Conservation (phyloP, 1,284 basidiomycete species). For the Leccinum variabile region DNA sequence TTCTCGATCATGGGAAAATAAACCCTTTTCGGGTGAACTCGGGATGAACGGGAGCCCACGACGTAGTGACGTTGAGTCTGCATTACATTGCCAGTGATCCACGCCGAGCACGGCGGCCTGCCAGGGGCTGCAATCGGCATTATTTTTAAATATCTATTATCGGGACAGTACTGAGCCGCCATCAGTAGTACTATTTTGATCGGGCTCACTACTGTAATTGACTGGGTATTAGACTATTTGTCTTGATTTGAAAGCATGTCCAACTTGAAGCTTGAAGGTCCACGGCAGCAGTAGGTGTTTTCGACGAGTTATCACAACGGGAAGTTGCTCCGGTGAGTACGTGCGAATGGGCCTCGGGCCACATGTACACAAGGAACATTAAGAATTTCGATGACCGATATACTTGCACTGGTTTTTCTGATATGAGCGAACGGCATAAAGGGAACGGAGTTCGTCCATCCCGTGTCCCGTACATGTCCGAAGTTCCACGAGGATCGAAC, state of each 20-base stretch:
- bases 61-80: not conserved
- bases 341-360: not conserved
- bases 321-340: not conserved
- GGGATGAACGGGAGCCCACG: constrained; percentile 1
- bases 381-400: not conserved
- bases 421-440: not conserved
- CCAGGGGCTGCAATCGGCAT: not conserved
- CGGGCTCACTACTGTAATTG: not conserved
- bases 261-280: too few species aligned
- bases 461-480: not conserved
- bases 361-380: not conserved
- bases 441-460: not conserved
- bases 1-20: constrained; percentile 4
- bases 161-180: not conserved
- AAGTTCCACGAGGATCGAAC: not conserved
- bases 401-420: not conserved
- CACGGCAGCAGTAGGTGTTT: not conserved
- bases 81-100: not conserved
- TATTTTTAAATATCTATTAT: not conserved
- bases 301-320: not conserved
- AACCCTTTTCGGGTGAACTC: constrained; percentile 12
- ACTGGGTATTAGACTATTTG: not conserved
- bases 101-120: not conserved
- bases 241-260: not conserved
- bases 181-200: not conserved